These are phyloP conservation scores for Xylaria sp. DNA, from an alignment of 2,329 filamentous ascomycete species.

Conservation along the genomic window DNA sequence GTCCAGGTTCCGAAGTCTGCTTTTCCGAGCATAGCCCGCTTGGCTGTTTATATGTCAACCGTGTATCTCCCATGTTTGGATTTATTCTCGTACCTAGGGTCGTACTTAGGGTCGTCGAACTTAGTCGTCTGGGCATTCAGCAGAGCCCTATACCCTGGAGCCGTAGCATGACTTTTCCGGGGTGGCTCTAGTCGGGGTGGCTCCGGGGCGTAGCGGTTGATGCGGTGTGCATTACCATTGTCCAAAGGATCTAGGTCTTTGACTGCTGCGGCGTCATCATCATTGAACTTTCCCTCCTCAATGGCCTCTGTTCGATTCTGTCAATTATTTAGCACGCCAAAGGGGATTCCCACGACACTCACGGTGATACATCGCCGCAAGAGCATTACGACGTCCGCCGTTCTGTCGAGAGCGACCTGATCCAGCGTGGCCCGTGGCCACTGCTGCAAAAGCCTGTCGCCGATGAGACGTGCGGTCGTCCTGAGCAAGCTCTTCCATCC, in stretches of 20 bases:
- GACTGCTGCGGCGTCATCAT: conserved; percentile 40
- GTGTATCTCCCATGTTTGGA: background rate
- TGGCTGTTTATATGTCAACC: conserved; percentile 25
- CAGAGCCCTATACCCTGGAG: conserved; percentile 6
- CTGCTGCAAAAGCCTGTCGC: background rate
- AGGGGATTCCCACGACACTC: conserved; percentile 9
- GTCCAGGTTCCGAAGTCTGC: background rate
- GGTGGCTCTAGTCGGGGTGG: background rate
- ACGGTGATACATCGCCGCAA: conserved; percentile 32
- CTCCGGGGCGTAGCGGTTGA: background rate
- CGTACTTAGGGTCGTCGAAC: conserved; percentile 2
- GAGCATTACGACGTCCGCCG: background rate
- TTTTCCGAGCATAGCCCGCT: conserved; percentile 9
- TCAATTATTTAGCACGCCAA: conserved; percentile 13
- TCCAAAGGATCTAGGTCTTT: conserved; percentile 39
- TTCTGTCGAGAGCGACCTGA: background rate
- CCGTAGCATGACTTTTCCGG: background rate
- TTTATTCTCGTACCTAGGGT: conserved; percentile 25
- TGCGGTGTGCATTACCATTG: conserved; percentile 42
- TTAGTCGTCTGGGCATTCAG: background rate
- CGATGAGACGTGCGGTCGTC: background rate
- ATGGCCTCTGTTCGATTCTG: conserved; percentile 35
- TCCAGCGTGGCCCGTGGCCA: background rate
- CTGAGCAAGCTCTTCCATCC: conserved; percentile 39
- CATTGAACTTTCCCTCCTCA: conserved; percentile 35